Base-by-base conservation (phyloP, 2,329 filamentous ascomycete genomes). In the Ophiostoma ips region DNA sequence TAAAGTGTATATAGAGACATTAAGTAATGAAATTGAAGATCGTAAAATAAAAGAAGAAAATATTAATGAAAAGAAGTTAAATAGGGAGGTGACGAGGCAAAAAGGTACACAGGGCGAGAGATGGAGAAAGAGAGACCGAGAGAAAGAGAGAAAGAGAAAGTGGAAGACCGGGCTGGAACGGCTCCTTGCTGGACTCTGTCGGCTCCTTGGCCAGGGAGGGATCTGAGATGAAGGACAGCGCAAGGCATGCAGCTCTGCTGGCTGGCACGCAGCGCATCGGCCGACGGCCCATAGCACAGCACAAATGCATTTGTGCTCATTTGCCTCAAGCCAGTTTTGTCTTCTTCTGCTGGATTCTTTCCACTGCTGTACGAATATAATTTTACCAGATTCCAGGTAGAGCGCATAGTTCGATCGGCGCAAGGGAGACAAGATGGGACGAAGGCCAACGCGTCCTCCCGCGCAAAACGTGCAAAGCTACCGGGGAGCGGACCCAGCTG, bases 161-260 rank as follows among this genome's bases (percentile, higher is more conserved):
- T 43, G 37, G 37, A 34, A 37, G 33, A 13, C 19, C 13, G 36
- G 28, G 15, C 30, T 46, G 37, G 21, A 34, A 30, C 19, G 36
- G 38, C 38, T 21, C 36, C 44, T 47, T 46, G 30, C 37, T 15
- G 16, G 21, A 15, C 15, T 43, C 28, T 15, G 38, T 12, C 13
- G 28, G 36, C 40, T 49, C 47, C 50, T 38, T 52, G 50, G 30
- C 44, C 36, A 52, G 47, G 50, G 50, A 49, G 44, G 40, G 19
- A 36, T n/a, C 37, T 15, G 34, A 30, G 4, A n/a, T 44, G 18
- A 24, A 40, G 41, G 41, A 35, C 37, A 16, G 37, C 16, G 36
- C 5, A 7, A 34, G 37, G 50, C 34, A 50, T 16, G 45, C 28
- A 13, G 24, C 15, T 35, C 50, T 16, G 45, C 28, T 16, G 24